phyloP scores from a whole-genome alignment of 2,329 filamentous ascomycete genomes.

The Huntiella abstrusa region DNA sequence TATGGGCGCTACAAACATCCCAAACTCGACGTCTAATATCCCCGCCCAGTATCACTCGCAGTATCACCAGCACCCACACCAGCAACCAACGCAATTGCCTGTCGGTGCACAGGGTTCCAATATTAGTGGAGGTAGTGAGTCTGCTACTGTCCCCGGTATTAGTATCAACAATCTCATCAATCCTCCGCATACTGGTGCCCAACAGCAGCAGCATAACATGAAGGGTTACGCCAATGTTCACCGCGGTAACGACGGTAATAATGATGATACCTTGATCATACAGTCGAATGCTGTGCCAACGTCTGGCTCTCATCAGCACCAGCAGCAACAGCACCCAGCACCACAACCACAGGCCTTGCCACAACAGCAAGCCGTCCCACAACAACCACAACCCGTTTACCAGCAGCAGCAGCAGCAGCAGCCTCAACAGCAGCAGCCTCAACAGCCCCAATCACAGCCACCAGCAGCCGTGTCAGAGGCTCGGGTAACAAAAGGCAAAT shows the following conservation, averaged over 20 bases:
- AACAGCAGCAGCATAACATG: slow-evolving; percentile 13
- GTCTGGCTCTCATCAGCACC: slow-evolving; percentile 14
- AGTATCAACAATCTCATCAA: slow-evolving; percentile 17
- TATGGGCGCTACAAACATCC: not conserved
- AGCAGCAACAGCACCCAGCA: slow-evolving; percentile 42
- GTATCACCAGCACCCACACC: not conserved
- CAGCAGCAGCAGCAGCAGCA: slow-evolving; percentile 12
- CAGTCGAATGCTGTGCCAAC: slow-evolving; percentile 14
- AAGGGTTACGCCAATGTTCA: slow-evolving; percentile 20
- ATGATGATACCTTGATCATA: slow-evolving; percentile 13
- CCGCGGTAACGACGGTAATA: slow-evolving; percentile 26
- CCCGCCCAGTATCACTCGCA: not conserved
- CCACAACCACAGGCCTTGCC: slow-evolving; percentile 3
- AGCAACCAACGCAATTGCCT: not conserved
- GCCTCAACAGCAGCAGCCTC: slow-evolving; percentile 14
- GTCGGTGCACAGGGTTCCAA: not conserved
- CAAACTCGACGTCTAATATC: slow-evolving; percentile 2
- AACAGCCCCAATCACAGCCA: slow-evolving; percentile 15
- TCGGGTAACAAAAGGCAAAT: slow-evolving; percentile 87
- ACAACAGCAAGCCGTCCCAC: slow-evolving; percentile 32
- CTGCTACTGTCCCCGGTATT: slow-evolving; percentile 14
- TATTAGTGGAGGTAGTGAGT: not conserved
- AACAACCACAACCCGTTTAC: slow-evolving; percentile 44
- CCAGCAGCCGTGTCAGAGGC: slow-evolving; percentile 18
- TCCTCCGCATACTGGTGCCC: slow-evolving; percentile 4